A percentile compares a stretch with the other conserved stretches of the same genome.
Conservation (phyloP, 371 early-diverging fungal genomes). For the Haplosporangium sp. region DNA sequence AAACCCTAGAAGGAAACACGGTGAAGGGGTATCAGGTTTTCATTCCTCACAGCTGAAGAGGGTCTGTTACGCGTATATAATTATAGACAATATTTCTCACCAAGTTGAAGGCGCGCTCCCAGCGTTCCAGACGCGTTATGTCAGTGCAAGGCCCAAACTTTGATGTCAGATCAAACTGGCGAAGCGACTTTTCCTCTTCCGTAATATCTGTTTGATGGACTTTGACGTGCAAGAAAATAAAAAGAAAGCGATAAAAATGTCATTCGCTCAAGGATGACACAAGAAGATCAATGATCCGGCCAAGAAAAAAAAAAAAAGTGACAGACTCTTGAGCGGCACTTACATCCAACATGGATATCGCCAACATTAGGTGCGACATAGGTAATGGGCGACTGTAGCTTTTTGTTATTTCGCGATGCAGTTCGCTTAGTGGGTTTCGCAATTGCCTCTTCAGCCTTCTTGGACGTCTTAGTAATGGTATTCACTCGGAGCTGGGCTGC, state of each 20-base stretch:
- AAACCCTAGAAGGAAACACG: slow-evolving; percentile 30
- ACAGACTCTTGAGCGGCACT: not conserved
- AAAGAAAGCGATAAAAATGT: not conserved
- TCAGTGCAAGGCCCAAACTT: slow-evolving; percentile 60
- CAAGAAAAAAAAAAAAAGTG: not conserved
- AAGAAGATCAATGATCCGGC: not conserved
- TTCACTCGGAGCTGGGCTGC: slow-evolving; percentile 1
- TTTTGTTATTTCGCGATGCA: too few relatives aligned
- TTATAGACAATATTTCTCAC: too few relatives aligned
- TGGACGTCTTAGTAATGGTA: not conserved
- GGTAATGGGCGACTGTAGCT: not conserved
- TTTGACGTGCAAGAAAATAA: slow-evolving; percentile 6
- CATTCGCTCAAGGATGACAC: not conserved
- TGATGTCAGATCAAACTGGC: slow-evolving; percentile 59
- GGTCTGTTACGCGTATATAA: too few relatives aligned
- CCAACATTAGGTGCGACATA: slow-evolving; percentile 36
- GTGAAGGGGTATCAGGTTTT: not conserved
- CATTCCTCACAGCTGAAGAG: too few relatives aligned
- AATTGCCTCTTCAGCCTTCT: not conserved
- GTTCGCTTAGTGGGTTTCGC: not conserved
- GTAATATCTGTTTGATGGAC: slow-evolving; percentile 57
- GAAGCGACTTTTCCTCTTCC: slow-evolving; percentile 56
- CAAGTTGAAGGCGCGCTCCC: slow-evolving; percentile 52
- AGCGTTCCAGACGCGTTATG: slow-evolving; percentile 59
- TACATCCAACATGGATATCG: slow-evolving; percentile 47